Base-by-base conservation (phyloP, 148 eudicot species). In the Bassia scoparia region DNA sequence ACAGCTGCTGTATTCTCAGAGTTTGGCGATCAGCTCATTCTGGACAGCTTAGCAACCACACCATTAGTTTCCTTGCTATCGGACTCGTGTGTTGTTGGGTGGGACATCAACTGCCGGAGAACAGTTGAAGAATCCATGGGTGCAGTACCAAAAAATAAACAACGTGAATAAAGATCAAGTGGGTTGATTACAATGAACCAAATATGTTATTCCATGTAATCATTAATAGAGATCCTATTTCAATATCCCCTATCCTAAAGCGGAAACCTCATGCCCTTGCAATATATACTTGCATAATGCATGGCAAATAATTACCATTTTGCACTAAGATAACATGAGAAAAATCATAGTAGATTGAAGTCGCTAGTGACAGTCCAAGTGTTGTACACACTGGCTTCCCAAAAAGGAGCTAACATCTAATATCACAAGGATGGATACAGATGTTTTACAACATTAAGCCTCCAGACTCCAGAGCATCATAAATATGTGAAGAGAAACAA, bases 101-200 rank as follows among this genome's bases (percentile, higher is more conserved):
- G 90, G 90, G 15, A 87, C 90, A 73, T 87, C 90, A 7, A 88
- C 82, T 1, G 91, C 89, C 1, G 91, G 91, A 26, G 91, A 88
- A 81, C 91, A 84, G 72, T 88, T 84, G 67, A 88, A 88, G 77
- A 88, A 88, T 70, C 91, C 91, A 67, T n/a, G 89, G 89, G 87
- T 86, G 84, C 71, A 67, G 53, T 35, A 74, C 13, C 38, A 26
- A 65, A 72, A n/a, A n/a, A n/a, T n/a, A n/a, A n/a, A n/a, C n/a
- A n/a, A n/a, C n/a, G n/a, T n/a, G n/a, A n/a, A n/a, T n/a, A n/a
- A n/a, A n/a, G n/a, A n/a, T n/a, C n/a, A n/a, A n/a, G n/a, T n/a
- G n/a, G n/a, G n/a, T n/a, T n/a, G n/a, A n/a, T n/a, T n/a, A n/a
- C n/a, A n/a, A n/a, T n/a, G n/a, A n/a, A n/a, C n/a, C n/a, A n/a